Base-by-base conservation (phyloP, 2,329 filamentous ascomycete species). In the Chaetoscypha palmicola region DNA sequence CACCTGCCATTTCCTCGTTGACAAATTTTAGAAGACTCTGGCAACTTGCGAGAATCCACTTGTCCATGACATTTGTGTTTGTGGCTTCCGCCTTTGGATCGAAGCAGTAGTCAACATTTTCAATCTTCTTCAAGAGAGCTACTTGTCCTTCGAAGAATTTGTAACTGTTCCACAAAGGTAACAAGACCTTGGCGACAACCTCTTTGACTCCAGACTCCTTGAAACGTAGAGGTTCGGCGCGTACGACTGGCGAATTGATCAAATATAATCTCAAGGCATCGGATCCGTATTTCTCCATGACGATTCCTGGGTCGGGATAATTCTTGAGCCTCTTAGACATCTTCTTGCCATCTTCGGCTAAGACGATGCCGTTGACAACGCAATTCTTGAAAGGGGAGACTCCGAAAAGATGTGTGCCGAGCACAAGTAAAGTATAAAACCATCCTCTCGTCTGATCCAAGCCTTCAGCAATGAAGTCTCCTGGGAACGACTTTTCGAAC, bases 301-400 rank as follows among this genome's bases (percentile, higher is more conserved):
- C 79, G 40, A 88, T 69, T 45, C 71, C 71, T 9, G 91, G 91
- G 58, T 95, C 89, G 0, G 91, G 91, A 64, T 95, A 97, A 66
- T 97, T 97, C 70, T 96, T 94, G 46, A 95, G 72, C 42, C 91
- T 80, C 68, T 97, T 97, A 5, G 89, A 95, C 91, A 97, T 97
- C 73, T 97, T 97, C 73, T 95, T 96, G 44, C 91, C 91, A 59
- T 95, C 88, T 62, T 94, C 89, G 1, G 90, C 90, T 31, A 96
- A 74, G 3, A 96, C 89, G 50, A 95, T 92, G 38, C 90, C 90
- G 61, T 94, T 96, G 50, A 95, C 89, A n/a, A 96, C 86, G 58
- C 88, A 94, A 63, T 95, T 96, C 68, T 92, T 82, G 73, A 95
- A 96, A 0, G 91, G 89, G 2, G 89, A 79, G 26, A 79, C 76